phyloP scores from a whole-genome alignment of 1,139 yeast genomes.

The Pichia sp. region DNA sequence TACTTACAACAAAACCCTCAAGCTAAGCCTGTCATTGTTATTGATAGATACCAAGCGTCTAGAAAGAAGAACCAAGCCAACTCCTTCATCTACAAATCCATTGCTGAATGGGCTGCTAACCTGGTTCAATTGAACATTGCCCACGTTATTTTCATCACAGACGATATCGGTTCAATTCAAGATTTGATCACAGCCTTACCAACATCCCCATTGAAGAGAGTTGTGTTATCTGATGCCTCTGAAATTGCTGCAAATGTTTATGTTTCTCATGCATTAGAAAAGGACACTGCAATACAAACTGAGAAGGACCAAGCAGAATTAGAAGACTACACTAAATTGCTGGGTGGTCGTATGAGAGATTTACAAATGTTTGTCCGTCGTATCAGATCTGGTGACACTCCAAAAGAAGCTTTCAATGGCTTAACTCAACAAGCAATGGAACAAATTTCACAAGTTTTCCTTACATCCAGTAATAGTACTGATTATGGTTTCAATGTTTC shows the following conservation, averaged over 20 bases:
- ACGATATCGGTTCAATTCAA: constrained; percentile 77
- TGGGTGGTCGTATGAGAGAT: constrained; percentile 96
- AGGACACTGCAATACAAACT: constrained; percentile 23
- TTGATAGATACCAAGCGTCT: constrained; percentile 64
- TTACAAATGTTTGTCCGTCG: constrained; percentile 89
- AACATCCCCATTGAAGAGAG: constrained; percentile 77
- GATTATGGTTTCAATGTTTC: constrained; percentile 61
- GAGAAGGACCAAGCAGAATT: constrained; percentile 32
- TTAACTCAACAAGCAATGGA: constrained; percentile 85
- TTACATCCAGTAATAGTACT: constrained; percentile 32
- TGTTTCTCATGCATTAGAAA: constrained; percentile 57
- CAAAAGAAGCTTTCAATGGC: constrained; percentile 70
- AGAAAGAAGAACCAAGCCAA: constrained; percentile 55
- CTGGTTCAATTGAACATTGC: constrained; percentile 78
- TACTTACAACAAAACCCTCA: constrained; percentile 86
- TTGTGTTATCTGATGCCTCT: constrained; percentile 81
- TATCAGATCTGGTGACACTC: constrained; percentile 81
- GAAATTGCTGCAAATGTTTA: constrained; percentile 66
- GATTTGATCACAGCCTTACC: constrained; percentile 72
- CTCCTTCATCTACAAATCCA: constrained; percentile 66
- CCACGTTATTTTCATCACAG: constrained; percentile 84
- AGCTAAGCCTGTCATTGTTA: constrained; percentile 80
- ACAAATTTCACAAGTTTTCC: constrained; percentile 81
- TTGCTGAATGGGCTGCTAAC: constrained; percentile 89
- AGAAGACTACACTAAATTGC: constrained; percentile 61